phyloP scores from a whole-genome alignment of 495 filamentous ascomycete species.

The Wilcoxina mikolae region DNA sequence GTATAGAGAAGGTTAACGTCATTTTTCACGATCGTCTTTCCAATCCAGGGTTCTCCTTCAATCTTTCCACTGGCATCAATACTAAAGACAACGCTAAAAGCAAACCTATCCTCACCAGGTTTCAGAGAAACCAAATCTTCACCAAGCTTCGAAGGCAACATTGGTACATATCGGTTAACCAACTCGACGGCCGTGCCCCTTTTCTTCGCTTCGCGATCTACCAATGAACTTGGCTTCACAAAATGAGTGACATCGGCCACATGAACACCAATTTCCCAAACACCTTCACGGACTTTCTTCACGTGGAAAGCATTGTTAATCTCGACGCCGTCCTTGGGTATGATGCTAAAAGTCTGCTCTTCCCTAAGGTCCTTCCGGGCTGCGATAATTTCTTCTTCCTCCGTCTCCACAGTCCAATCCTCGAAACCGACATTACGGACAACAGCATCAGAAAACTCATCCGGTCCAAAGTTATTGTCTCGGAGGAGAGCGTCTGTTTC shows the following conservation, averaged over 20 bases:
- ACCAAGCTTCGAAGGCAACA: slow-evolving; percentile 74
- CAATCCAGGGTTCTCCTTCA: slow-evolving; percentile 79
- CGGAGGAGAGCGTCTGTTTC: slow-evolving; percentile 93
- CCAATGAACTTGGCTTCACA: slow-evolving; percentile 86
- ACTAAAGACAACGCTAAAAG: slow-evolving; percentile 82
- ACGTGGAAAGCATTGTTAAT: slow-evolving; percentile 87
- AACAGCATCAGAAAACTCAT: slow-evolving; percentile 95
- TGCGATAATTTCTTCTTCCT: slow-evolving; percentile 59
- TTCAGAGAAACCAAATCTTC: slow-evolving; percentile 75
- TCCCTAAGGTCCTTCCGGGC: slow-evolving; percentile 79
- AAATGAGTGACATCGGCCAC: slow-evolving; percentile 94
- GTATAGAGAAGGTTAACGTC: slow-evolving; percentile 67
- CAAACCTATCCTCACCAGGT: slow-evolving; percentile 74
- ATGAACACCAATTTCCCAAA: slow-evolving; percentile 89
- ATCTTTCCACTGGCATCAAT: slow-evolving; percentile 67
- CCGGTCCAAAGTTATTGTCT: slow-evolving; percentile 95
- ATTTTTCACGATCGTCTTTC: slow-evolving; percentile 87
- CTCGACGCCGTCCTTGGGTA: slow-evolving; percentile 65
- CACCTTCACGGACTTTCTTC: slow-evolving; percentile 63
- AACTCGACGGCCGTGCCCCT: slow-evolving; percentile 90
- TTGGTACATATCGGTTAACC: slow-evolving; percentile 76
- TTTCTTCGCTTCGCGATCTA: slow-evolving; percentile 96
- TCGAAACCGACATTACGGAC: slow-evolving; percentile 81
- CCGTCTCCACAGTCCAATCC: slow-evolving; percentile 72
- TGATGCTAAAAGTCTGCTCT: slow-evolving; percentile 82